These are phyloP conservation scores for Circinella minor DNA, from an alignment of 371 early-diverging fungal species.

Conservation along the genomic window DNA sequence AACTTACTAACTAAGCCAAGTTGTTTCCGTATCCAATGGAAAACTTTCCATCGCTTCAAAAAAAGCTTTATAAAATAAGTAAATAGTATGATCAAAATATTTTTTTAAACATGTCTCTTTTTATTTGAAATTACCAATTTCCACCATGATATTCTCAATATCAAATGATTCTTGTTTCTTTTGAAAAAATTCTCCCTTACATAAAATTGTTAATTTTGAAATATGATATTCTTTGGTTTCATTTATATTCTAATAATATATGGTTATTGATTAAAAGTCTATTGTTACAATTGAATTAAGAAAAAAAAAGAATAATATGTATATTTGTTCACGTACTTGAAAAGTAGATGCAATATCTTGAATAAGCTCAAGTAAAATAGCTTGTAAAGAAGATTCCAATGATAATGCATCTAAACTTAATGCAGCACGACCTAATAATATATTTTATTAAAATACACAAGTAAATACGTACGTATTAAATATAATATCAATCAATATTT, in stretches of 20 bases:
- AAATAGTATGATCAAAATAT: no score
- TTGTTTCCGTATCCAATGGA: background rate
- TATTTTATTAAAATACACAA: background rate
- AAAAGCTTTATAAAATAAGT: background rate
- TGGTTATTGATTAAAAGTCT: no score
- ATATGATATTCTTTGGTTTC: slow-evolving; percentile 3
- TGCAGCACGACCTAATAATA: background rate
- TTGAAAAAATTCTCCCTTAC: background rate
- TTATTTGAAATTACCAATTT: background rate
- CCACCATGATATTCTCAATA: background rate
- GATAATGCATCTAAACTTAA: background rate
- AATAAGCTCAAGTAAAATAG: background rate
- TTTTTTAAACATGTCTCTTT: no score
- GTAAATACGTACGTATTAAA: no score
- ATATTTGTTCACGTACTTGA: background rate
- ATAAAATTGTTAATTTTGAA: background rate
- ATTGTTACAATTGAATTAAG: no score
- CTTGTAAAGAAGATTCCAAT: background rate
- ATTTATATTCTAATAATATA: background rate
- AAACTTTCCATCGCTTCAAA: slow-evolving; percentile 14
- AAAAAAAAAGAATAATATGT: background rate
- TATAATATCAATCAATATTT: background rate
- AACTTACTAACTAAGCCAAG: background rate
- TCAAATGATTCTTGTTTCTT: background rate
- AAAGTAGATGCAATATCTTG: background rate